Evolutionary conservation across 2,329 filamentous ascomycete genomes (phyloP).

Genomic region (Diaporthe eres): DNA sequence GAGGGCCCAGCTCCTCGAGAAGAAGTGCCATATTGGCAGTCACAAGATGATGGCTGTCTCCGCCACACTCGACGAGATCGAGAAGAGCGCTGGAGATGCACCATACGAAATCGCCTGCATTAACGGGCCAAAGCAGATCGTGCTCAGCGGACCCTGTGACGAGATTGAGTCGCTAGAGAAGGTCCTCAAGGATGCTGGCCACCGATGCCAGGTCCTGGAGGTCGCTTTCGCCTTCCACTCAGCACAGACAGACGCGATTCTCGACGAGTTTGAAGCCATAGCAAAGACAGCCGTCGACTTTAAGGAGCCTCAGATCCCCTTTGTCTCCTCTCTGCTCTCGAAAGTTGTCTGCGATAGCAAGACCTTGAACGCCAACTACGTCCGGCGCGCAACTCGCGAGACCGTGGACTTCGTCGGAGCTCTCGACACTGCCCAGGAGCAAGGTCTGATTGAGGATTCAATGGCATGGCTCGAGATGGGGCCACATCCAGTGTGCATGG

Average conservation of each 20-base stretch:
- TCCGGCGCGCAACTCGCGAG: constrained; percentile 58
- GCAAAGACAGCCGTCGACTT: constrained; percentile 46
- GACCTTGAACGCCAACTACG: constrained; percentile 11
- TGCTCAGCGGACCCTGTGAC: constrained; percentile 66
- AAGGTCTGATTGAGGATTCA: constrained; percentile 2
- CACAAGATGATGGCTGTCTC: constrained; percentile 54
- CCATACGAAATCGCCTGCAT: constrained; percentile 68
- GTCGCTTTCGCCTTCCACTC: constrained; percentile 57
- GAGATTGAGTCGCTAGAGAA: constrained; percentile 56
- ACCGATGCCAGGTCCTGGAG: constrained; percentile 53
- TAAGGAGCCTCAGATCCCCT: not conserved
- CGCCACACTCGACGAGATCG: constrained; percentile 47
- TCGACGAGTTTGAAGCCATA: constrained; percentile 61
- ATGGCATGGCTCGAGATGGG: constrained; percentile 75
- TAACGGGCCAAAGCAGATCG: constrained; percentile 74
- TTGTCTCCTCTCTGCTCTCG: constrained; percentile 17
- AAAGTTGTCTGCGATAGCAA: constrained; percentile 21
- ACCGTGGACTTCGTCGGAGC: constrained; percentile 76
- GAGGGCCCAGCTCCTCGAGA: constrained; percentile 69
- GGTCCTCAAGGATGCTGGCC: constrained; percentile 36
- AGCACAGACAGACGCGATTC: constrained; percentile 55
- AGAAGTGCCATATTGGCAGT: constrained; percentile 61
- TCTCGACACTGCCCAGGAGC: constrained; percentile 28
- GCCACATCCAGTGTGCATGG: constrained; percentile 74
- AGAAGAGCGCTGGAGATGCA: constrained; percentile 44